Evolutionary conservation across 495 filamentous ascomycete genomes (phyloP), one percentile per base, ranked within the genome.

Genomic region (Tuber indicum): DNA sequence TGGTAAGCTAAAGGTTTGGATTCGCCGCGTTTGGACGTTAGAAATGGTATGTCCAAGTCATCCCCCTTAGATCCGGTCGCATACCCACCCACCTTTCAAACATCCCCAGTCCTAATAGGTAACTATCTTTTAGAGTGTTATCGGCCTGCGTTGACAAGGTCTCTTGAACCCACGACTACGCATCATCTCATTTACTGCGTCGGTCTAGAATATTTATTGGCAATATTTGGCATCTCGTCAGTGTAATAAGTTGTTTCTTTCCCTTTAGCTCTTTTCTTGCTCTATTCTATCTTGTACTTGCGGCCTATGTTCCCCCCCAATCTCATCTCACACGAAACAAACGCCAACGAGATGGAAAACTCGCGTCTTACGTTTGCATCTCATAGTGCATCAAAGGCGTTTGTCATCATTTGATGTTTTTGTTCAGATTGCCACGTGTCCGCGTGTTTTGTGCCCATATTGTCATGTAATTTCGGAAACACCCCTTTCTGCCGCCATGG

Each of bases 1-100:
- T 49, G 96, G 96, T 43, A 92, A 91, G 81, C 86, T 99, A 82
- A 99, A 98, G 85, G 93, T 98, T 77, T 99, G 96, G 96, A 97
- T 98, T 81, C 88, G 96, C 76, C 87, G 96, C 81, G 96, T 99
- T 76, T 99, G 96, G 96, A 99, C 96, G 76, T 87, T 99, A 75
- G 96, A 99, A 89, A 99, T 99, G 96, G 91, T 92, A 85, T 83
- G 88, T 80, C 49, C 44, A 42, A 69, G 71, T 44, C 46, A 70
- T 43, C 69, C 66, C 26, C 23, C 41, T 74, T 62, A 70, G 17
- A 6, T 75, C 45, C 62, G 41, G 17, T 36, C 36, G 23, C 16
- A 21, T 32, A 1, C 5, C 46, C 10, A 52, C 42, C 8, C n/a
- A 16, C 23, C 44, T 46, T 58, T 70, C 69, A 72, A 71, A 70